Conservation (phyloP, 75 land plant genomes). For the Cryptomeria japonica region DNA sequence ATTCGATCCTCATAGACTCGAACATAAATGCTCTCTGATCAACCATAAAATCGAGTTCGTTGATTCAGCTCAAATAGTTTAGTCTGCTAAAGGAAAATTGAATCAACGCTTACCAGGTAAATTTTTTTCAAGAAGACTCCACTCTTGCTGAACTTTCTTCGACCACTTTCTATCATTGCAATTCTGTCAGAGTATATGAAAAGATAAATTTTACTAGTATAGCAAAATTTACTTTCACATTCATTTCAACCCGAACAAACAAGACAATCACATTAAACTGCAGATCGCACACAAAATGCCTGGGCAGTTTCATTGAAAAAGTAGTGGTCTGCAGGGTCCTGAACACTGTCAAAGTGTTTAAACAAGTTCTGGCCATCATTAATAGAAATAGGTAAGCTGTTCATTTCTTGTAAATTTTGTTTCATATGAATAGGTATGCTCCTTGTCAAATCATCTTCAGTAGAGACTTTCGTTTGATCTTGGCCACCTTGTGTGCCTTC, state of each 20-base stretch:
- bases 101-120: constrained; percentile 68
- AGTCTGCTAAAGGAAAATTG: neutral
- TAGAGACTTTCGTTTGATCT: neutral
- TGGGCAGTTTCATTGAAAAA: constrained; percentile 46
- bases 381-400: neutral
- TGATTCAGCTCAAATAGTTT: neutral
- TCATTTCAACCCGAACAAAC: constrained; percentile 4
- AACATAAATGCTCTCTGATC: constrained; percentile 76
- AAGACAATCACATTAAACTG: neutral
- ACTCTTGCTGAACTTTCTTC: constrained; percentile 92
- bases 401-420: neutral
- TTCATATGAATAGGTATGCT: neutral
- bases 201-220: neutral
- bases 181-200: constrained; percentile 28
- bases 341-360: constrained; percentile 83
- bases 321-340: constrained; percentile 70
- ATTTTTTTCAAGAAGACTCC: constrained; percentile 92
- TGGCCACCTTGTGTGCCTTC: neutral
- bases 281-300: constrained; percentile 23
- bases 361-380: constrained; percentile 21
- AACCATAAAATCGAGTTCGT: neutral
- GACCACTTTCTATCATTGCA: constrained; percentile 68
- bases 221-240: neutral
- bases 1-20: constrained; percentile 85
- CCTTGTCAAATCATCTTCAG: neutral